Evolutionary conservation across 768 basidiomycete species (phyloP), one percentile per base, ranked within the genome.

Genomic region (Amanita brunnescens): DNA sequence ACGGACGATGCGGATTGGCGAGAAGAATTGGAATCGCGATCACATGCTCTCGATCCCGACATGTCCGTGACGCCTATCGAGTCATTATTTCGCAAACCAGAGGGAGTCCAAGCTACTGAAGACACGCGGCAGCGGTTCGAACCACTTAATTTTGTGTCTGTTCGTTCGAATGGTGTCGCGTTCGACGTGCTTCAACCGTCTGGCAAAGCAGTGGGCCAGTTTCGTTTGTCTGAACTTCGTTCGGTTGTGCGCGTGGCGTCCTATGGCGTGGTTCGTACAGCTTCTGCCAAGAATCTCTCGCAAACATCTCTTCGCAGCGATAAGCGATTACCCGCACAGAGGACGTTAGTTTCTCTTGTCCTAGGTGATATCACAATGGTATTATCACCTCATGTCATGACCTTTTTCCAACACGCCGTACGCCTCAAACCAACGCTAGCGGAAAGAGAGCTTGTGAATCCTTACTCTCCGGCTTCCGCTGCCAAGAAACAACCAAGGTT

Each of bases 381-480:
- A 5, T 67, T 83, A 10, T 75, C 65, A n/a, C 81, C 85, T 18
- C 76, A 76, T 53, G 64, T 85, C 30, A 77, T 85, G 67, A 64
- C 70, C 21, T 85, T 85, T 57, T 72, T 75, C 8, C 81, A 77
- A 63, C 70, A 75, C 54, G 54, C 77, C 43, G 64, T 84, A 20
- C 80, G 79, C 24, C 68, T 81, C 16, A 70, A 70, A 18, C 70
- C 49, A 69, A 69, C 62, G 10, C 45, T 51, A 23, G 16, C 24
- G 14, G 47, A 35, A 3, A n/a, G 12, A 16, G 47, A 20, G 14
- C 20, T 45, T 16, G 41, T 40, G 18, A 49, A 39, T 32, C 38
- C 30, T 18, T 42, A 4, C 10, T 54, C 42, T 9, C 51, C 24
- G 55, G 51, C 16, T 35, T 43, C 32, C 44, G 46, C 26, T 35